Base-by-base conservation (phyloP, 2,329 filamentous ascomycete species). In the Beauveria varroae region DNA sequence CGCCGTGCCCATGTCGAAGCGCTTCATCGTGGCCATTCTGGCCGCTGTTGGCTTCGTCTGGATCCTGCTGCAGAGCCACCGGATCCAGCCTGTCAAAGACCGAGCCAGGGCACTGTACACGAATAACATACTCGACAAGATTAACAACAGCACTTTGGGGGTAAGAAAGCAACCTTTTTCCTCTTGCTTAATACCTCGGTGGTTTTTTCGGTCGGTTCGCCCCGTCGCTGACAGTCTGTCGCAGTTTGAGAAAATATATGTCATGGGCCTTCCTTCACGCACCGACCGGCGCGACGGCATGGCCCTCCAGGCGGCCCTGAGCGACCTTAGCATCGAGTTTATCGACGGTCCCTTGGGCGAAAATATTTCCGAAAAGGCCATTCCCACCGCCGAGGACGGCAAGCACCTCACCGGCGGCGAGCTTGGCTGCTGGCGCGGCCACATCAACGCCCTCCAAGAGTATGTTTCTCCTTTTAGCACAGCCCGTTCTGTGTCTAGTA, bases 261-360 rank as follows among this genome's bases (percentile, higher is more conserved):
- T 80, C 30, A 74, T 84, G 54, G 81, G 79, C 53, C 74, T 83
- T 2, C 76, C 78, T 2, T 73, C 73, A 44, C 71, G 81, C 3
- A 78, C 74, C 30, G 81, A 84, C 64, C 75, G 79, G 7, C 74
- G 78, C 44, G 79, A 83, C 70, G 73, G 76, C 2, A 75, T 83
- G 66, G 71, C 74, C 1, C 70, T 81, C 4, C 76, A 78, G 3
- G 78, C 78, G 3, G 74, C 75, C 1, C 72, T 79, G 14, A 80
- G 73, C 26, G 74, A 73, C 7, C 66, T 83, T 5, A 65, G 72
- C 0, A 67, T 83, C 30, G 74, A 75, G 2, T 82, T 76, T 67
- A 67, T 80, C 1, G 73, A 79, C 26, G 81, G 79, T 2, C 69
- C 80, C 0, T 67, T 70, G 5, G 76, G 74, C 1, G 68, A 70